A percentile compares a stretch with the other conserved stretches of the same genome.
These are phyloP conservation scores for Talaromyces ruber DNA, from an alignment of 495 filamentous ascomycete genomes.

Conservation along the genomic window DNA sequence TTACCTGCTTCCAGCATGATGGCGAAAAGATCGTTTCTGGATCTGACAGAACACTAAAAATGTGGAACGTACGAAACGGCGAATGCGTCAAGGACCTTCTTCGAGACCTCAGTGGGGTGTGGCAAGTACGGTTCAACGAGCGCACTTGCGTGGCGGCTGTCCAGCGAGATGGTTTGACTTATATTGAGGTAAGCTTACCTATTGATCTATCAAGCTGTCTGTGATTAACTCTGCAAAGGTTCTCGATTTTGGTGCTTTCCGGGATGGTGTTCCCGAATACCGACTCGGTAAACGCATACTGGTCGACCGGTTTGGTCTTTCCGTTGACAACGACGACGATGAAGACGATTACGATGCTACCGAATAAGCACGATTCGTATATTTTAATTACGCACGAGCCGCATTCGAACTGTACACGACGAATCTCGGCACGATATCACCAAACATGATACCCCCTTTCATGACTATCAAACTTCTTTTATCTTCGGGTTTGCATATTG, in stretches of 20 bases:
- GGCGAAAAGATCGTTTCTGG: constrained; percentile 94
- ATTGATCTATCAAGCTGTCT: constrained; percentile 7
- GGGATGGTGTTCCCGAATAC: constrained; percentile 67
- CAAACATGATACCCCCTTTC: constrained; percentile 5
- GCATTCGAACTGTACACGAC: background rate
- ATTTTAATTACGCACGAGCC: background rate
- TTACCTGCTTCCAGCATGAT: constrained; percentile 99
- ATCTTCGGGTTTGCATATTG: constrained; percentile 6
- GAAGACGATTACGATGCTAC: constrained; percentile 34
- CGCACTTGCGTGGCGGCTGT: constrained; percentile 93
- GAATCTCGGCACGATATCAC: background rate
- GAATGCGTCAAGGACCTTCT: constrained; percentile 91
- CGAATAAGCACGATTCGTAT: background rate
- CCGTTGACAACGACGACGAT: constrained; percentile 28
- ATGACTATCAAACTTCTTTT: constrained; percentile 3
- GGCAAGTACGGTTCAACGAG: constrained; percentile 98
- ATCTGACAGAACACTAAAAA: constrained; percentile 91
- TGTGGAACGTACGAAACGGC: constrained; percentile 94
- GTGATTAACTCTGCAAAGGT: constrained; percentile 41
- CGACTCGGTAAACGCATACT: constrained; percentile 74
- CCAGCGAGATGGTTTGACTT: constrained; percentile 83
- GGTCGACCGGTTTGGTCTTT: constrained; percentile 52
- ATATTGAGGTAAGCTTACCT: constrained; percentile 73
- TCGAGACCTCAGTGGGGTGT: constrained; percentile 91
- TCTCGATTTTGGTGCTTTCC: constrained; percentile 83